Base-by-base conservation (phyloP, 2,329 filamentous ascomycete species). In the Alternaria brassicicola region DNA sequence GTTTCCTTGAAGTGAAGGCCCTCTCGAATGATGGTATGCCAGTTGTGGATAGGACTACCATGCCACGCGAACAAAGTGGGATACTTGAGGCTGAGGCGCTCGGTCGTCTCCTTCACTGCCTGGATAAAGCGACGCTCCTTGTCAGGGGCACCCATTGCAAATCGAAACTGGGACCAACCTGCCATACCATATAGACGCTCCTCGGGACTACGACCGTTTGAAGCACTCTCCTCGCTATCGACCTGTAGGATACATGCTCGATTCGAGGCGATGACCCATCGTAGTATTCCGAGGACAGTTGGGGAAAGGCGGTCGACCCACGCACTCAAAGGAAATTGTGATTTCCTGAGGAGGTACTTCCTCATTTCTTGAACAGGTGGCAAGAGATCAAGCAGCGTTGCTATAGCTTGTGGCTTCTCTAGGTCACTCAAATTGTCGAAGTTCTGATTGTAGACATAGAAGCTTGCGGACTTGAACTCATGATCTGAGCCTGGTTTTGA, bases 261-360 rank as follows among this genome's bases (percentile, higher is more conserved):
- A 68, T 97, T 97, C 0, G 93, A 96, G 0, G 93, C 91, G 57
- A 97, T 86, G 60, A 97, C 91, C 93, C 93, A 97, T 50, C 91
- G 85, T 19, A 97, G 79, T 0, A 96, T 76, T 19, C 87, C 85
- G 3, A 91, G 77, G 0, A 88, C 85, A 6, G 90, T 84, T 2
- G 86, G 84, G 0, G 88, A 85, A 9, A 97, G 82, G 17, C 83
- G 78, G 21, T 85, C 80, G 63, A 78, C 75, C 88, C 88, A 90
- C 12, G 73, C 64, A 55, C 71, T 75, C n/a, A 83, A 68, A 13
- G 69, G 43, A 8, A 71, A 72, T 36, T 71, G 72, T 69, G 79
- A 80, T 23, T 76, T 74, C 12, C 75, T 73, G 5, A 74, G 65
- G 12, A 88, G 76, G 57, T 81, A 87, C 0, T 72, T 59, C 28